Percentiles rank a stretch among this genome's conserved stretches.
Conservation (phyloP, 2,329 filamentous ascomycete genomes). For the Fusarium anguioides region DNA sequence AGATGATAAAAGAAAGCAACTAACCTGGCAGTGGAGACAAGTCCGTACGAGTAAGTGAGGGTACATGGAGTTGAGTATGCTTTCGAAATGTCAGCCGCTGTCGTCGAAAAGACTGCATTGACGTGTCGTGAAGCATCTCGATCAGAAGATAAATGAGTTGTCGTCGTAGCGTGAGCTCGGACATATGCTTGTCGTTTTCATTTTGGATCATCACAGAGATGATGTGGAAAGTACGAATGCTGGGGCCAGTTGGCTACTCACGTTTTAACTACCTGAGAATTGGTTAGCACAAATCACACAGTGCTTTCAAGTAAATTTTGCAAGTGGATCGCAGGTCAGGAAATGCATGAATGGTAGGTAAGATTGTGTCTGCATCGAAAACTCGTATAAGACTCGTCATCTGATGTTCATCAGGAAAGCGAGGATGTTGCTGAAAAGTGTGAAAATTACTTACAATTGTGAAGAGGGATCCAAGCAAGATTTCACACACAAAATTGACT, state of each 20-base stretch:
- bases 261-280: constrained; percentile 25
- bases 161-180: constrained; percentile 73
- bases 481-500: no score
- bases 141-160: constrained; percentile 53
- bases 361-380: constrained; percentile 76
- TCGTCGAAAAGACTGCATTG: constrained; percentile 26
- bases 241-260: constrained; percentile 38
- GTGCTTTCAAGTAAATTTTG: constrained; percentile 11
- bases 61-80: background rate
- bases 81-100: constrained; percentile 42
- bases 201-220: constrained; percentile 82
- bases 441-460: constrained; percentile 29
- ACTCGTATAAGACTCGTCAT: constrained; percentile 84
- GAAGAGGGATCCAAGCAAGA: background rate
- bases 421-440: constrained; percentile 28
- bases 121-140: constrained; percentile 34
- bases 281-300: constrained; percentile 37
- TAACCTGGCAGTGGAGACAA: constrained; percentile 39
- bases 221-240: constrained; percentile 25
- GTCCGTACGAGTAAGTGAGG: background rate
- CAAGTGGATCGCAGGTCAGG: constrained; percentile 52
- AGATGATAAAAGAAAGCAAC: constrained; percentile 26
- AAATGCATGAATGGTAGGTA: constrained; percentile 79
- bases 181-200: constrained; percentile 98
- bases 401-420: constrained; percentile 61